Evolutionary conservation across 1,139 yeast species (phyloP).

Genomic region (Trichomonascaceae sp.): DNA sequence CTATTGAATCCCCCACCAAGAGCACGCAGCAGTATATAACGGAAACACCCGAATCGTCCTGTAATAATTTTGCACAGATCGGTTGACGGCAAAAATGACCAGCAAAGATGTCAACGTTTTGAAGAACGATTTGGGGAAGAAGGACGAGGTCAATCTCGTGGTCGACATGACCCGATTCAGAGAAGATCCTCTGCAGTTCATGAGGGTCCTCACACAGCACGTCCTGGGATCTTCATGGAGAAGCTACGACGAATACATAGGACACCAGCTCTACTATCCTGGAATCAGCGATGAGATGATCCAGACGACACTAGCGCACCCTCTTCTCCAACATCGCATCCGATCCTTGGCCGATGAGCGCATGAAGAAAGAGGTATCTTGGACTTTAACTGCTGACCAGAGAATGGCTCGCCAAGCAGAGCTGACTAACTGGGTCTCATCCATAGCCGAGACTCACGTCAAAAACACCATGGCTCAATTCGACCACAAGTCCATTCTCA

Average conservation of each 20-base stretch:
- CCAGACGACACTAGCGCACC: slow-evolving; percentile 20
- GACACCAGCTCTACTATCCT: slow-evolving; percentile 24
- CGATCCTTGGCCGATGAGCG: slow-evolving; percentile 21
- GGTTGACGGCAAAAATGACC: too few relatives aligned
- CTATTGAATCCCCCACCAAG: too few relatives aligned
- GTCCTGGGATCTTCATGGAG: slow-evolving; percentile 27
- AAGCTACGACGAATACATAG: slow-evolving; percentile 27
- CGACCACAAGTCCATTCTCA: slow-evolving; percentile 21
- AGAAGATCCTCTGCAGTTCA: slow-evolving; percentile 23
- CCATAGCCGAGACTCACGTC: slow-evolving; percentile 22
- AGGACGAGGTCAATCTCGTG: slow-evolving; percentile 11
- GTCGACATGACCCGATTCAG: slow-evolving; percentile 23
- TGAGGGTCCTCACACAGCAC: slow-evolving; percentile 20
- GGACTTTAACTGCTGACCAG: slow-evolving; percentile 11
- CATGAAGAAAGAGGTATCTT: slow-evolving; percentile 18
- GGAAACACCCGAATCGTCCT: too few relatives aligned
- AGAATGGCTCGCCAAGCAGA: slow-evolving; percentile 16
- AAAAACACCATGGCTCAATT: slow-evolving; percentile 25
- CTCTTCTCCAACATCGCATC: slow-evolving; percentile 20
- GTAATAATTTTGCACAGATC: too few relatives aligned
- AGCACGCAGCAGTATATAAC: too few relatives aligned
- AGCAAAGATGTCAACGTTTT: neutral
- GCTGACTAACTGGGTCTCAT: slow-evolving; percentile 21
- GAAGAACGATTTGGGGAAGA: slow-evolving; percentile 1
- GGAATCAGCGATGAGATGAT: slow-evolving; percentile 20